A percentile compares a stretch with the other conserved stretches of the same genome.
Conservation (phyloP, 306 rosid species). For the Pterocarpus santalinus region DNA sequence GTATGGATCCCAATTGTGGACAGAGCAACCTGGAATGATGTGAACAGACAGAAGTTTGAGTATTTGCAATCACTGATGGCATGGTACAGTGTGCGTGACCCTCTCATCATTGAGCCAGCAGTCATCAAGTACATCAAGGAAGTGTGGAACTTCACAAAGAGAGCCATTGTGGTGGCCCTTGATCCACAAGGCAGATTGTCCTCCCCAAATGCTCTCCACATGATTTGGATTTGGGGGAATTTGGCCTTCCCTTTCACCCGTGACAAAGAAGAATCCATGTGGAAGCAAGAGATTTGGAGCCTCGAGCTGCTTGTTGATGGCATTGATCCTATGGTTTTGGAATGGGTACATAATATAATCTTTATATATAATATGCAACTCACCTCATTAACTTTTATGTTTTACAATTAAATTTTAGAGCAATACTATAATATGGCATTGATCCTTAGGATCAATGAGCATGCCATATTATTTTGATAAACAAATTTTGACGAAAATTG, state of each 20-base stretch:
- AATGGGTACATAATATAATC: conserved; percentile 56
- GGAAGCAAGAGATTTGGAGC: conserved; percentile 80
- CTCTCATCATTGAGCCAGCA: conserved; percentile 65
- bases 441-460: no score
- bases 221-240: conserved; percentile 90
- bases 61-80: conserved; percentile 66
- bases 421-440: no score
- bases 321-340: conserved; percentile 60
- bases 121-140: conserved; percentile 74
- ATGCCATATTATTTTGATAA: not conserved
- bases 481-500: not conserved
- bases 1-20: conserved; percentile 86
- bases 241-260: conserved; percentile 78
- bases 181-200: conserved; percentile 84
- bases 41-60: conserved; percentile 53
- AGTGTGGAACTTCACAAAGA: conserved; percentile 75
- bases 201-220: conserved; percentile 74
- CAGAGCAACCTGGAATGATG: conserved; percentile 50
- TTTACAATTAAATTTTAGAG: not conserved
- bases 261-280: conserved; percentile 71
- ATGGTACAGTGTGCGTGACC: conserved; percentile 73
- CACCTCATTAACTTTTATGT: no score
- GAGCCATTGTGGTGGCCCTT: conserved; percentile 70
- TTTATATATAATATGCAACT: not conserved
- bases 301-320: conserved; percentile 72